Evolutionary conservation across 805 yeast genomes (phyloP), one percentile per base, ranked within the genome.

Genomic region (Metschnikowia lunata): DNA sequence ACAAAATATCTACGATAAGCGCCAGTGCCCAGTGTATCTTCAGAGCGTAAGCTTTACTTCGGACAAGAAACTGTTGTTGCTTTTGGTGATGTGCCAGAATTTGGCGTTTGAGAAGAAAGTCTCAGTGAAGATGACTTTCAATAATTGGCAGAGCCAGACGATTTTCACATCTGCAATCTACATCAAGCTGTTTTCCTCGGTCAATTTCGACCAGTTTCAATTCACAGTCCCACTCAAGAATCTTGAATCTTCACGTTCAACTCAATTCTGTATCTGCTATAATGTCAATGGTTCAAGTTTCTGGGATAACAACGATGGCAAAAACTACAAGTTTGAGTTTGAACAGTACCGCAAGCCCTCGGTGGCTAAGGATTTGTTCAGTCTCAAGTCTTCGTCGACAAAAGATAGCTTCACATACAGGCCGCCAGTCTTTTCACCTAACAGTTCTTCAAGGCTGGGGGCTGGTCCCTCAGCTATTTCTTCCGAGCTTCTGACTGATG

Each of bases 171-270:
- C 58, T 34, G 54, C 54, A 11, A 45, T 51, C 26, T 55, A 54
- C 39, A 48, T 55, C 32, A 57, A 56, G 41, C 55, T 60, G 39
- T 60, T 58, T 34, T 43, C 51, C 23, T 48, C 59, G 13, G 54
- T 51, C 28, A 55, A 72, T 52, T 66, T 66, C 51, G 76, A 73
- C 60, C 67, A 72, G 59, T 74, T 81, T 60, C 69, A 71, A 39
- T 79, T 81, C 55, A 69, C 69, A 39, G 69, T 80, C 32, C 75
- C 75, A 31, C 58, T 75, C 46, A 54, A 61, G 23, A 64, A 58
- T 36, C 57, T 72, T 41, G 52, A 66, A 18, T 61, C 55, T 32
- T 49, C 43, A 38, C 42, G 74, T 44, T 57, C 64, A 18, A 49
- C 74, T 39, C 64, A 67, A 46, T 53, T 67, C 49, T 66, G 69